phyloP scores from a whole-genome alignment of 139 green algal species.

The Coccomyxa sp. region DNA sequence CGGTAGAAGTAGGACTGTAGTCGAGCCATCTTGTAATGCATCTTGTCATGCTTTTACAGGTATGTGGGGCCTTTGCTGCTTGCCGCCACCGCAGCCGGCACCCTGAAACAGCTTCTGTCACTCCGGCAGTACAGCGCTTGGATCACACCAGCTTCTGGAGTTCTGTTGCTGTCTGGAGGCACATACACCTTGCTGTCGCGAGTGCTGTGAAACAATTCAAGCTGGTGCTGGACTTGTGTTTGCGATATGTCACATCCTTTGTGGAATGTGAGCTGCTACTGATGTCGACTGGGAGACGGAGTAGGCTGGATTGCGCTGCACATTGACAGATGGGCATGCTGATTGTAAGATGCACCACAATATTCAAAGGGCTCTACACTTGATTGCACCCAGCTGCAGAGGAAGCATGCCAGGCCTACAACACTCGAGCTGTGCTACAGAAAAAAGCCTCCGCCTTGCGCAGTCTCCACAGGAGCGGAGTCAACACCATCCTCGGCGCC shows the following conservation, averaged over 20 bases:
- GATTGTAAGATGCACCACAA: not conserved
- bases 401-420: too few species aligned
- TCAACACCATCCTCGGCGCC: too few species aligned
- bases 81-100: constrained; percentile 79
- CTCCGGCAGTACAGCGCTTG: constrained; percentile 76
- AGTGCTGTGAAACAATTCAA: constrained; percentile 26
- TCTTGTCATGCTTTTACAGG: constrained; percentile 5
- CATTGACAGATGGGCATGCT: not conserved
- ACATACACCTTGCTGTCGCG: constrained; percentile 79
- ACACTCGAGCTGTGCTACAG: too few species aligned
- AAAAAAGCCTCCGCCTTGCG: too few species aligned
- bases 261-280: not conserved
- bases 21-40: not conserved
- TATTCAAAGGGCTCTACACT: not conserved
- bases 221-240: too few species aligned
- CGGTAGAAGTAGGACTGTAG: not conserved
- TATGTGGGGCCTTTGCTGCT: constrained; percentile 91
- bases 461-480: too few species aligned
- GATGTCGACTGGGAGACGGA: too few species aligned
- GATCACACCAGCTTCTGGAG: constrained; percentile 83
- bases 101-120: constrained; percentile 67
- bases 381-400: too few species aligned
- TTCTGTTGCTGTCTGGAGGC: constrained; percentile 78
- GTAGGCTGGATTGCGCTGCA: not conserved
- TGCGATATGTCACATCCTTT: not conserved